Base-by-base conservation (phyloP, 1,284 basidiomycete genomes). In the Heterobasidion occidentale region DNA sequence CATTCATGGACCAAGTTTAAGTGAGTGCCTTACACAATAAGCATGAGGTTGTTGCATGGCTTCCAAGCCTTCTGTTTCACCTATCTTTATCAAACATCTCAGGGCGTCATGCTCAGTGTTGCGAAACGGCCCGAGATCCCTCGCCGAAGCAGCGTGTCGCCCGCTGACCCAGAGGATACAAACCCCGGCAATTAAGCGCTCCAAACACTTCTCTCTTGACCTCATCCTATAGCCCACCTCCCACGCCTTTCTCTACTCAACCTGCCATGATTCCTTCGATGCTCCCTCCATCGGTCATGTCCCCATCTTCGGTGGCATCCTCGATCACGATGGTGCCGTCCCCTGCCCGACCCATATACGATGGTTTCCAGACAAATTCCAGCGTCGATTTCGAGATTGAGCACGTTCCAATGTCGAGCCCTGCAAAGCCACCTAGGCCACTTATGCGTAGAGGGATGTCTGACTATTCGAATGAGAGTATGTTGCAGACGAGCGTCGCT, bases 401-500 rank as follows among this genome's bases (percentile, higher is more conserved):
- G 67, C 80, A 79, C 56, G 71, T 73, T 59, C 66, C 53, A 55
- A 67, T 54, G 44, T 57, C 14, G 56, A 61, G 47, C 56, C 63
- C 56, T 55, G 67, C 54, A 36, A 35, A 36, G 45, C 56, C 63
- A 33, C 58, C 62, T 44, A 66, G 67, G 47, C 60, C 63, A 2
- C 60, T 38, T 6, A 34, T 66, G 52, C 66, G 68, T 52, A 61
- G 68, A 50, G 61, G 64, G 46, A 62, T 64, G 45, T 68, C 75
- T 20, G 75, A 75, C 50, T 71, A 80, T 63, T n/a, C 50, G 9
- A 70, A 78, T 57, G 83, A 87, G 57, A 68, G 74, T 17, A 69
- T 79, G 15, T 81, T 83, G 61, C 78, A 81, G 53, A 71, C 81
- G 34, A 78, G 76, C 59, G 76, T 90, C 9, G 72, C 79, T 4